A percentile compares a stretch with the other conserved stretches of the same genome.
Conservation (phyloP, 176 grass and related monocot genomes). For the Oryza brachyantha region DNA sequence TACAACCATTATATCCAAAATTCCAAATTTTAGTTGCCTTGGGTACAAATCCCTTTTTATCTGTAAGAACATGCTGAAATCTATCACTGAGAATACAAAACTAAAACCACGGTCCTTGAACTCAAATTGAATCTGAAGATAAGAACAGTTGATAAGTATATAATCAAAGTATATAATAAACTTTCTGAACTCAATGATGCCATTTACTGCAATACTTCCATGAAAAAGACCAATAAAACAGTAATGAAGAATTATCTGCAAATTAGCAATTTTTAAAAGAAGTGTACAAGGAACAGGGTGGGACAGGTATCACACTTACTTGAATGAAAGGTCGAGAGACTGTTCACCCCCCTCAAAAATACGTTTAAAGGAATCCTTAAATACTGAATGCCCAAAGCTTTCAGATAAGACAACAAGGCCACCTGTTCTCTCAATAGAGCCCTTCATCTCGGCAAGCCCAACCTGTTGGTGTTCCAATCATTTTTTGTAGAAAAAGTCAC, state of each 20-base stretch:
- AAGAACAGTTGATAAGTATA: background rate
- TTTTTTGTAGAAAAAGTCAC: background rate
- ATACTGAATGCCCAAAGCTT: slow-evolving; percentile 97
- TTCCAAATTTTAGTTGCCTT: background rate
- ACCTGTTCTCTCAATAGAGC: slow-evolving; percentile 94
- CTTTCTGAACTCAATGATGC: background rate
- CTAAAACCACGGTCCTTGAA: too few species aligned
- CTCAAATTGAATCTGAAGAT: background rate
- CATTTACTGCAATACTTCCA: background rate
- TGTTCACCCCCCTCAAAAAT: slow-evolving; percentile 88
- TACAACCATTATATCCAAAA: background rate
- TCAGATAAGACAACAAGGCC: slow-evolving; percentile 97
- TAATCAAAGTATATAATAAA: background rate
- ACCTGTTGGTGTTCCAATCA: slow-evolving; percentile 56
- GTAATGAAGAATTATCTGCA: slow-evolving; percentile 12
- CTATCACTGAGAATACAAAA: too few species aligned
- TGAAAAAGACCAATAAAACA: background rate
- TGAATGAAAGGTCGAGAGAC: slow-evolving; percentile 90
- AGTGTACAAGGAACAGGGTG: slow-evolving; percentile 2
- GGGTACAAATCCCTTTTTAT: background rate
- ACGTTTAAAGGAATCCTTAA: slow-evolving; percentile 95
- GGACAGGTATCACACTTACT: slow-evolving; percentile 55
- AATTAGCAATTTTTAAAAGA: background rate
- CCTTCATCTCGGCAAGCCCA: slow-evolving; percentile 96
- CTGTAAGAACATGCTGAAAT: background rate